These are phyloP conservation scores for Citrus maxima DNA, from an alignment of 345 rosid species.

Conservation along the genomic window DNA sequence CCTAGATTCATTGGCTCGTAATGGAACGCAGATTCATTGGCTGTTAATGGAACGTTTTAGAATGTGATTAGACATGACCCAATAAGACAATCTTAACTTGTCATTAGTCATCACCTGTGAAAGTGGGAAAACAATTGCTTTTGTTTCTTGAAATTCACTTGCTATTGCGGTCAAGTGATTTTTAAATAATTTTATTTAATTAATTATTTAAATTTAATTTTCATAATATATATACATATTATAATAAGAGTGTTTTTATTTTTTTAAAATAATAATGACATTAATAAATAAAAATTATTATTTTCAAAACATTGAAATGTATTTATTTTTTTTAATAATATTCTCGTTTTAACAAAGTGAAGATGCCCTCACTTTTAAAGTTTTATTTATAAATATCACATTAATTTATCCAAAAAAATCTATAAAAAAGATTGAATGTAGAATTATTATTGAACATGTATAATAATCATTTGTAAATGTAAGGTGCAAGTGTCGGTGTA, in stretches of 20 bases:
- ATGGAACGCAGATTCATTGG: neutral
- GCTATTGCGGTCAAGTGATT: accelerated
- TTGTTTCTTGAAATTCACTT: neutral
- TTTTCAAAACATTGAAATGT: no score
- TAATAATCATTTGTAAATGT: neutral
- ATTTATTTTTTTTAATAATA: no score
- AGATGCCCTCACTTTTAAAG: accelerated
- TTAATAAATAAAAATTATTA: no score
- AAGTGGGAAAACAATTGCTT: neutral
- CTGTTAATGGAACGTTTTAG: neutral
- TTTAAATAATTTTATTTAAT: no score
- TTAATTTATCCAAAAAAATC: no score
- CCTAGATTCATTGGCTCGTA: neutral
- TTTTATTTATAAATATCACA: no score
- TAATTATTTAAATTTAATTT: no score
- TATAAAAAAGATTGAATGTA: no score
- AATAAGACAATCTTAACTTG: constrained; percentile 10
- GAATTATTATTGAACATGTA: neutral
- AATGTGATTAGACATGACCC: neutral
- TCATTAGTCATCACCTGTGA: neutral
- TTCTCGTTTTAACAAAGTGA: no score
- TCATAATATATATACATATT: no score
- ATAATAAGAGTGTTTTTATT: no score
- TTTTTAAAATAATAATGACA: accelerated
- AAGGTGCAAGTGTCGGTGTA: neutral